Conservation (phyloP, 441 rosid genomes). For the Corymbia calophylla region DNA sequence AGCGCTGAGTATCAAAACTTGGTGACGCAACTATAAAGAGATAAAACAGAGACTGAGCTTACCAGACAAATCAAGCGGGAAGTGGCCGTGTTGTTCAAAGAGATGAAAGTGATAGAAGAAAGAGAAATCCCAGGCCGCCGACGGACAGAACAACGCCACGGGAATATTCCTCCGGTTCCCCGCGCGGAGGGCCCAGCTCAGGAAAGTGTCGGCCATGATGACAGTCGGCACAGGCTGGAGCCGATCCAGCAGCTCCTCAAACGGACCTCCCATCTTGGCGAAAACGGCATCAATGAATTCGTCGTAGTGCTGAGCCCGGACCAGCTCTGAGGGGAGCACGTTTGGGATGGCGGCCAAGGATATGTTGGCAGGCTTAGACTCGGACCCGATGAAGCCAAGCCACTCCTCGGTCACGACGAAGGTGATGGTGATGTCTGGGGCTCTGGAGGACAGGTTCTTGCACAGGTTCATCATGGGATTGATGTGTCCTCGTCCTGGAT, state of each 20-base stretch:
- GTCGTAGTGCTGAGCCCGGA: not conserved
- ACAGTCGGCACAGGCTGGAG: not conserved
- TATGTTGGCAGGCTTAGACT: not conserved
- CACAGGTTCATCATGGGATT: not conserved
- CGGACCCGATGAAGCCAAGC: not conserved
- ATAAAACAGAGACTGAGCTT: not conserved
- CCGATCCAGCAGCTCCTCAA: not conserved
- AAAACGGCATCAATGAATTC: not conserved
- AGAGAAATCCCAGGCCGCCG: not conserved
- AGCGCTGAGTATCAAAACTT: too few species aligned
- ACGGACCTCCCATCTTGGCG: not conserved
- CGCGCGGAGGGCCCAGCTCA: not conserved
- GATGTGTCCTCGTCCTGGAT: not conserved
- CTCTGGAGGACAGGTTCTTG: not conserved
- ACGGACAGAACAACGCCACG: not conserved
- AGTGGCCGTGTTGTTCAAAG: not conserved
- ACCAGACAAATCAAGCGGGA: not conserved
- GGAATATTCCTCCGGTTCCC: not conserved
- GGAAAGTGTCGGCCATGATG: not conserved
- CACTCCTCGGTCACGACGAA: not conserved
- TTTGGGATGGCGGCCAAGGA: not conserved
- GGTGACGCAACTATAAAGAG: too few species aligned
- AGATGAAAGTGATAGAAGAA: not conserved
- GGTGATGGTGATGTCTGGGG: not conserved
- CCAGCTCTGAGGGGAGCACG: not conserved